Evolutionary conservation across 139 green algal species (phyloP).

Genomic region (Picocystis salinarum): DNA sequence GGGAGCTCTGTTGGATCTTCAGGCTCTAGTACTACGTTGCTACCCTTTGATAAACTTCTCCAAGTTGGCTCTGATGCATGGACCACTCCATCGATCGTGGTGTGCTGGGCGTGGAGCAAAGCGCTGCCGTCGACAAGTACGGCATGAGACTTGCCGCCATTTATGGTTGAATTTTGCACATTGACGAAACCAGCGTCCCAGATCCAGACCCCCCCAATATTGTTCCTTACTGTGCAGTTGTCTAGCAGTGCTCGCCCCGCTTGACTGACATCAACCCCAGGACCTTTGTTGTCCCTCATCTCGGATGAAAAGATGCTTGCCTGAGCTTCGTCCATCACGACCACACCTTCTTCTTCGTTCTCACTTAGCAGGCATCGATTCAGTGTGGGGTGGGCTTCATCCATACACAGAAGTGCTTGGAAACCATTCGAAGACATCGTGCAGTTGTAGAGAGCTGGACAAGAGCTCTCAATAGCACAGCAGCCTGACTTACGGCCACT

Average conservation of each 20-base stretch:
- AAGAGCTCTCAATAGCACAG: slow-evolving; percentile 9
- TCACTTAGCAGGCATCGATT: slow-evolving; percentile 16
- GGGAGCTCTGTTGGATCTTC: too few species aligned
- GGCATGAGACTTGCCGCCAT: slow-evolving; percentile 23
- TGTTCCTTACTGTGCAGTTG: slow-evolving; percentile 7
- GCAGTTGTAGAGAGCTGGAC: slow-evolving; percentile 15
- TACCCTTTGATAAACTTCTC: too few species aligned
- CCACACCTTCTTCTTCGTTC: slow-evolving; percentile 26
- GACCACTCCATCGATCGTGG: too few species aligned
- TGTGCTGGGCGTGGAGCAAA: too few species aligned
- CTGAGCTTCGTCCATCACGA: slow-evolving; percentile 15
- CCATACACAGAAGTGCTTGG: slow-evolving; percentile 17
- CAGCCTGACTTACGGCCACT: slow-evolving; percentile 20
- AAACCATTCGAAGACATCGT: slow-evolving; percentile 21
- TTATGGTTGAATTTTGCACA: background rate
- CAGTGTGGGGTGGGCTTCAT: background rate
- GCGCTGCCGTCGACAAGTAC: slow-evolving; percentile 22
- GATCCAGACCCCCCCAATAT: slow-evolving; percentile 29
- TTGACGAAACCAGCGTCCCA: slow-evolving; percentile 19
- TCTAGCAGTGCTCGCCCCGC: background rate
- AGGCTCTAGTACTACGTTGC: too few species aligned
- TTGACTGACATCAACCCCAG: slow-evolving; percentile 23
- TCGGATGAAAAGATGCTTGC: slow-evolving; percentile 8
- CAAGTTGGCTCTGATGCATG: too few species aligned
- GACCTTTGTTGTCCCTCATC: slow-evolving; percentile 20